Base-by-base conservation (phyloP, 169 alveolate species). In the Cytauxzoon felis region DNA sequence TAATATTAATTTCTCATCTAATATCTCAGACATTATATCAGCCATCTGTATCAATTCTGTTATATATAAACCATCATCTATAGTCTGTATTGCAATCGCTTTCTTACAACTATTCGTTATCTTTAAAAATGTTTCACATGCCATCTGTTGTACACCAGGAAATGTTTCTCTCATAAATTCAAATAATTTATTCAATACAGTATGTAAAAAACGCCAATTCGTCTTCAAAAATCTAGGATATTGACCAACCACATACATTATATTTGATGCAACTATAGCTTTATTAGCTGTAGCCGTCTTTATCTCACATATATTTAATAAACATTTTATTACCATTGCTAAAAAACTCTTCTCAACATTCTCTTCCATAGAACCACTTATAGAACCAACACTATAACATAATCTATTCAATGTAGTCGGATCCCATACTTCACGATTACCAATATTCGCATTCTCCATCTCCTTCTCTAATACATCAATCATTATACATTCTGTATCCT, bases 221-320 rank as follows among this genome's bases (percentile, higher is more conserved):
- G 91, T 85, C 75, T 91, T 90, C 60, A 98, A 87, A 82, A 98
- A 98, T 50, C 97, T 88, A 1, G 99, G 99, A 86, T 97, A 98
- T 73, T 97, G 98, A 7, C 99, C 99, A 3, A 97, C 99, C 23
- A 98, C 99, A 82, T 98, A 96, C 99, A 96, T 98, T 62, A 98
- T 96, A 80, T 95, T 91, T 2, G 98, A 93, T 32, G 97, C 97
- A 51, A 87, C 82, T 36, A 97, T 93, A n/a, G 99, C 99, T 84
- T 97, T 95, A 84, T 95, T 94, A 57, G 90, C 97, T 62, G 96
- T 97, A n/a, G 98, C 99, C 53, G 92, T 87, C 88, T 95, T 97
- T 19, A 92, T 86, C 75, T 98, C 99, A 72, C 99, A 96, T 45
- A 98, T 91, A 66, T 91, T 92, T 42, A 98, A 89, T 38, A 96